Evolutionary conservation across 139 green algal genomes (phyloP).

Genomic region (Coelastrella sp.): DNA sequence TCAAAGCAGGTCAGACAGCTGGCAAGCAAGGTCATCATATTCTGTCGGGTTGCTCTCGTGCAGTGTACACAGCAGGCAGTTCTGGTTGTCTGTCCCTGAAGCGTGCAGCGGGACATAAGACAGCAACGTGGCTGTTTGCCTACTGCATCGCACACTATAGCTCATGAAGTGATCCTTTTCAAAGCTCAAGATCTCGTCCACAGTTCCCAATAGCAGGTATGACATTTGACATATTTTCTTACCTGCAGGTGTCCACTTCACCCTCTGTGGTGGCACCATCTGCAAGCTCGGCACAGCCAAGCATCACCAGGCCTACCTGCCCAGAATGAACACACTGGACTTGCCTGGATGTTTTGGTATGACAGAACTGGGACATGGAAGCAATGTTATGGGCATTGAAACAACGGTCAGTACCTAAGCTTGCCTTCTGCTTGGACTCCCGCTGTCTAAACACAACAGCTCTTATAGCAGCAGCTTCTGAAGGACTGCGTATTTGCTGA

Average conservation of each 20-base stretch:
- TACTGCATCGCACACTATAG: no score
- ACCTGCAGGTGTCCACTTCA: conserved; percentile 87
- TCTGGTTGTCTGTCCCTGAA: no score
- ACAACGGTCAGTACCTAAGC: conserved; percentile 66
- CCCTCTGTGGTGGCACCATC: conserved; percentile 76
- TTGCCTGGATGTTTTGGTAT: conserved; percentile 88
- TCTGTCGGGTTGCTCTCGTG: background rate
- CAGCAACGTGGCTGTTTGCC: no score
- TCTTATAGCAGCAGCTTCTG: background rate
- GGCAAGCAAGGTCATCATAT: no score
- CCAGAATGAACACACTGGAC: conserved; percentile 74
- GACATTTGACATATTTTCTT: background rate
- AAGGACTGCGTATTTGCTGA: no score
- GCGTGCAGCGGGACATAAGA: no score
- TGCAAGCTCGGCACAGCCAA: conserved; percentile 84
- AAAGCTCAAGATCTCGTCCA: no score
- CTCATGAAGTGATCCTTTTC: no score
- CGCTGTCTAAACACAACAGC: background rate
- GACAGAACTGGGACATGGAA: conserved; percentile 87
- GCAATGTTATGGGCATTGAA: conserved; percentile 94
- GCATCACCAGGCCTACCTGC: conserved; percentile 82
- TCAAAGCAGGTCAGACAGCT: conserved; percentile 86
- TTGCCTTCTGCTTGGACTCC: background rate
- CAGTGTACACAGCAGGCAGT: background rate
- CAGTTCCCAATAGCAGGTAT: no score